A percentile compares a stretch with the other conserved stretches of the same genome.
These are phyloP conservation scores for Gamsiella multidivaricata DNA, from an alignment of 192 early-diverging fungal species.

Conservation along the genomic window DNA sequence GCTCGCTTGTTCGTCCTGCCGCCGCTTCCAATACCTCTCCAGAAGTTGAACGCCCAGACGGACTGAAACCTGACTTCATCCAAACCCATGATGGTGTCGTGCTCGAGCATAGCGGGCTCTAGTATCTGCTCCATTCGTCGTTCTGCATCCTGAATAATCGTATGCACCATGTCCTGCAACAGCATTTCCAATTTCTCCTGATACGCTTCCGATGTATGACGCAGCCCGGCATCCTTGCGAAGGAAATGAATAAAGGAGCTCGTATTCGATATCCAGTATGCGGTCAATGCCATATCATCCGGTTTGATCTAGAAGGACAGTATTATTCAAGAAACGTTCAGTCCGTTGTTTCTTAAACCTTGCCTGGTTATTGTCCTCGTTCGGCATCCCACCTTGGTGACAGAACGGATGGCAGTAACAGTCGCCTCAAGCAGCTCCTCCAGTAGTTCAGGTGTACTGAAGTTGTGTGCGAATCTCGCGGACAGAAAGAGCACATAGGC, in stretches of 20 bases:
- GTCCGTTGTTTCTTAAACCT: background rate
- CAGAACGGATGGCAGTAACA: conserved; percentile 66
- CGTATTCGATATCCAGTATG: conserved; percentile 89
- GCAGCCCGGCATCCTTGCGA: conserved; percentile 83
- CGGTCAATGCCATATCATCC: conserved; percentile 68
- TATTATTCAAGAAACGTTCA: no score
- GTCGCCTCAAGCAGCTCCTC: conserved; percentile 71
- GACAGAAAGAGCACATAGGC: conserved; percentile 91
- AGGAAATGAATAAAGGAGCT: conserved; percentile 85
- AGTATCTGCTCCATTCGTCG: conserved; percentile 72
- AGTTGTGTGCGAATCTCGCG: conserved; percentile 89
- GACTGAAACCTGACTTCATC: conserved; percentile 65
- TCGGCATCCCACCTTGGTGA: conserved; percentile 55
- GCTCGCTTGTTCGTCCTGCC: conserved; percentile 27
- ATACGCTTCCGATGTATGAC: conserved; percentile 69
- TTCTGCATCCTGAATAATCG: conserved; percentile 71
- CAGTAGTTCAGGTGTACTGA: conserved; percentile 76
- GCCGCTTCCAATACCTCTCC: conserved; percentile 14
- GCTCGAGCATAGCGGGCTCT: conserved; percentile 72
- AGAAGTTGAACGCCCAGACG: conserved; percentile 58
- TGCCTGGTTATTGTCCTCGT: background rate
- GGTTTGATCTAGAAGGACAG: conserved; percentile 53
- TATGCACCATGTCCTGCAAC: conserved; percentile 72
- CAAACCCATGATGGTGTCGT: conserved; percentile 76
- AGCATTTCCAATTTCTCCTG: conserved; percentile 83